Evolutionary conservation across 495 filamentous ascomycete species (phyloP).

Genomic region (Parachaetomium inaequale): DNA sequence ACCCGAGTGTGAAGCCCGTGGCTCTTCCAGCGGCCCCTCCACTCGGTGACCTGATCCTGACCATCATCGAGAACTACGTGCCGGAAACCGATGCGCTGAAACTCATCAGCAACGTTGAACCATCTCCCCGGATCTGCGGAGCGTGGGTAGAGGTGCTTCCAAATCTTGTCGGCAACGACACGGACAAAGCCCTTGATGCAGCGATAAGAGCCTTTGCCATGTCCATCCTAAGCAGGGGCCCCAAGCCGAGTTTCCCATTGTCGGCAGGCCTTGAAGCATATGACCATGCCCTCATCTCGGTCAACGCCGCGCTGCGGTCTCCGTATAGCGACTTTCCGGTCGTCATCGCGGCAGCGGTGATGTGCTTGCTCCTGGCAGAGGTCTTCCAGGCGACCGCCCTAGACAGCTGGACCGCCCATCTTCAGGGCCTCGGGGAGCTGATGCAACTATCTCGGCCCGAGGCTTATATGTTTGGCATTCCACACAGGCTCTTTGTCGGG

Average conservation of each 20-base stretch:
- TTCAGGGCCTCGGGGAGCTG: constrained; percentile 29
- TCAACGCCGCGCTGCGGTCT: constrained; percentile 25
- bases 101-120: background rate
- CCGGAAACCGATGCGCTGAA: background rate
- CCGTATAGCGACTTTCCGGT: constrained; percentile 15
- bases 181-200: background rate
- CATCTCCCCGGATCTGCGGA: constrained; percentile 37
- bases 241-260: background rate
- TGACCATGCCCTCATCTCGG: constrained; percentile 26
- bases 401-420: constrained; percentile 29
- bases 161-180: constrained; percentile 18
- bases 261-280: constrained; percentile 26
- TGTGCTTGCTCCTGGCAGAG: constrained; percentile 39
- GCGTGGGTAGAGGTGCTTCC: constrained; percentile 41
- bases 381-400: constrained; percentile 31
- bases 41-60: background rate
- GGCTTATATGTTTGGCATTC: constrained; percentile 24
- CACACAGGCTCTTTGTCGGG: constrained; percentile 37
- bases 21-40: background rate
- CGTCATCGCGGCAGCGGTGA: constrained; percentile 32
- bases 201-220: background rate
- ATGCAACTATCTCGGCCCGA: constrained; percentile 31
- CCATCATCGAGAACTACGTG: background rate
- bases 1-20: background rate
- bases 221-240: background rate